Base-by-base conservation (phyloP, 805 yeast genomes). In the Tetrapisispora fleetii region DNA sequence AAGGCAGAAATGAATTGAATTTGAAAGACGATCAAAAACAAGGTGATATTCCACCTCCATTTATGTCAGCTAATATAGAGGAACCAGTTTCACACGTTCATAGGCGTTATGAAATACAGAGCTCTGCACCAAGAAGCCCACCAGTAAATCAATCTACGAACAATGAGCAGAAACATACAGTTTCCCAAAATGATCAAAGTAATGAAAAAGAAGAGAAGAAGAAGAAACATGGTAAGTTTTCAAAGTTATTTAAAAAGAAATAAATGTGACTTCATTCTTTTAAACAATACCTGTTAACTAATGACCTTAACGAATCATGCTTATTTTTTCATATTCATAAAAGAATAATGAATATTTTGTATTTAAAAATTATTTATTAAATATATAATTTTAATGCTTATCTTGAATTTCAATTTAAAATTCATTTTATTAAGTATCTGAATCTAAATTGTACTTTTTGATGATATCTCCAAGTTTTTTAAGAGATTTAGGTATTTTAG, bases 171-270 rank as follows among this genome's bases (percentile, higher is more conserved):
- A 37, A 38, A 9, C 27, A 21, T 28, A 18, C 2, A 8, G 10
- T n/a, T 17, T 10, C 36, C 17, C 8, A 30, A 24, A 37, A 37
- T 40, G 35, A 40, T 2, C 19, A 24, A 40, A 17, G 14, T 36
- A 21, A 36, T n/a, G 42, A 54, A 8, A 38, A 48, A 43, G 45
- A 51, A 17, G 60, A 64, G 35, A 70, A 72, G 43, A 71, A 70
- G 54, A 76, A 72, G 49, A 73, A 77, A 59, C 69, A 71, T 37
- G 65, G 70, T 14, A 75, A 73, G 52, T 70, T 78, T 48, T 71
- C 73, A 47, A 73, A 70, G 50, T 68, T 78, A 40, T 69, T 78
- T 49, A 75, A 63, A 19, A 59, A 56, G 36, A 47, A 47, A 30
- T 36, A 47, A 32, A n/a, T 7, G 21, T 38, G 22, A 17, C 19